phyloP scores from a whole-genome alignment of 306 rosid species.

The Potentilla sterilis region DNA sequence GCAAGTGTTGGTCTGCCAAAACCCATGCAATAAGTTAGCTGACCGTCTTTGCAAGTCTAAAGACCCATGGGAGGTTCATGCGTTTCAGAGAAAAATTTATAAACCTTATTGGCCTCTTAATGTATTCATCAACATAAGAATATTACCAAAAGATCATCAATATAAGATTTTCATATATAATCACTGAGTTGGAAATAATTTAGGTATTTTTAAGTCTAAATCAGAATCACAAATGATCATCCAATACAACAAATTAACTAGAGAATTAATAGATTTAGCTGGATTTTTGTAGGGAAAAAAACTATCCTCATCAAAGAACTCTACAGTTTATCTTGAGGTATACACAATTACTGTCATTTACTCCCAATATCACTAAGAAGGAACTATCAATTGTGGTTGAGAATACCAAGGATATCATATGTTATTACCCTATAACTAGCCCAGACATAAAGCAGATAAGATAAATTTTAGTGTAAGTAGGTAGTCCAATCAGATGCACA shows the following conservation, averaged over 20 bases:
- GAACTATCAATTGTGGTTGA: not conserved
- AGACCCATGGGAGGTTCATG: not conserved
- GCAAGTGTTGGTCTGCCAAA: conserved; percentile 63
- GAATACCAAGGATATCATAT: not conserved
- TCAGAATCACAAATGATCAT: not conserved
- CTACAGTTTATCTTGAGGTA: not conserved
- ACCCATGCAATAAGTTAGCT: not conserved
- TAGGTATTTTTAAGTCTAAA: not conserved
- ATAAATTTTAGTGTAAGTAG: not conserved
- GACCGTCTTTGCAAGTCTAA: not conserved
- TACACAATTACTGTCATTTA: not conserved
- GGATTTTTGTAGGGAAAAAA: not conserved
- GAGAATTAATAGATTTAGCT: not conserved
- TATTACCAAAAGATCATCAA: not conserved
- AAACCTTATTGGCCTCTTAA: not conserved
- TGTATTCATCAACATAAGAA: not conserved
- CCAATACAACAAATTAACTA: not conserved
- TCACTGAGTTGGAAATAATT: not conserved
- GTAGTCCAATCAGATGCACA: conserved; percentile 12
- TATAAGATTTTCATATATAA: not conserved
- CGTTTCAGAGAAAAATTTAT: not conserved
- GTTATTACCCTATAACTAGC: not conserved
- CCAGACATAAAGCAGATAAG: not conserved
- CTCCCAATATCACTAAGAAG: not conserved
- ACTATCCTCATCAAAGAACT: not conserved